These are phyloP conservation scores for Candida adriatica DNA, from an alignment of 805 yeast species.

Conservation along the genomic window DNA sequence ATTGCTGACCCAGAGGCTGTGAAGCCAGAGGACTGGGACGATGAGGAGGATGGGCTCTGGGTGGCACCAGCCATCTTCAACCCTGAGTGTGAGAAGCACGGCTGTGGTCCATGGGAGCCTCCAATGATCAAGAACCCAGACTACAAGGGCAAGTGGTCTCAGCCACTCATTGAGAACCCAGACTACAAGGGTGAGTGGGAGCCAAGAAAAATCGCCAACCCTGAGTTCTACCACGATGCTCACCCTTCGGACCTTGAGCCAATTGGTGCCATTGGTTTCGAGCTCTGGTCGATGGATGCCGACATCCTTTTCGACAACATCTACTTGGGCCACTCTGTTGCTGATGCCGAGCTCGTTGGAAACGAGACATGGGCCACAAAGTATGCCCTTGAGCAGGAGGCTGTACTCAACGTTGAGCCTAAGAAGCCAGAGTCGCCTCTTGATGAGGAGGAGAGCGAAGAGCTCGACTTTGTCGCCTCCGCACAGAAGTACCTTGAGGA, in stretches of 20 bases:
- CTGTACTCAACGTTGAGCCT: conserved; percentile 5
- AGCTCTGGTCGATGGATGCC: conserved; percentile 80
- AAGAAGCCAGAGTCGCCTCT: conserved; percentile 3
- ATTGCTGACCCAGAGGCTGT: conserved; percentile 62
- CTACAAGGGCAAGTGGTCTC: conserved; percentile 74
- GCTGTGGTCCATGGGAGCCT: conserved; percentile 80
- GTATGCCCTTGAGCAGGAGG: conserved; percentile 40
- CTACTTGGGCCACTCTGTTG: conserved; percentile 77
- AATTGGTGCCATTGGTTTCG: conserved; percentile 81
- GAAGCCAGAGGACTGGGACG: conserved; percentile 81
- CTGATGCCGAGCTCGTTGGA: conserved; percentile 80
- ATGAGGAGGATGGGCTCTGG: conserved; percentile 87
- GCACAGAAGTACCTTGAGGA: conserved; percentile 31
- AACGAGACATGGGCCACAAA: conserved; percentile 64
- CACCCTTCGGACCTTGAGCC: conserved; percentile 56
- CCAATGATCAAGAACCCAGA: conserved; percentile 62
- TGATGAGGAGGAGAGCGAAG: conserved; percentile 1
- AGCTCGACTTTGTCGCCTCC: conserved; percentile 15
- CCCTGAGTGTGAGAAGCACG: conserved; percentile 63
- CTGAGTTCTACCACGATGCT: conserved; percentile 54
- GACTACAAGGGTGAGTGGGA: conserved; percentile 73
- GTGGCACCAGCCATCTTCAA: conserved; percentile 60
- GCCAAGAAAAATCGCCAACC: conserved; percentile 62
- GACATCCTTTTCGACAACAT: conserved; percentile 75
- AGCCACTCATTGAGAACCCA: conserved; percentile 66